Percentiles rank a stretch among this genome's conserved stretches.
Conservation (phyloP, 768 basidiomycete species). For the Trametes meyenii region DNA sequence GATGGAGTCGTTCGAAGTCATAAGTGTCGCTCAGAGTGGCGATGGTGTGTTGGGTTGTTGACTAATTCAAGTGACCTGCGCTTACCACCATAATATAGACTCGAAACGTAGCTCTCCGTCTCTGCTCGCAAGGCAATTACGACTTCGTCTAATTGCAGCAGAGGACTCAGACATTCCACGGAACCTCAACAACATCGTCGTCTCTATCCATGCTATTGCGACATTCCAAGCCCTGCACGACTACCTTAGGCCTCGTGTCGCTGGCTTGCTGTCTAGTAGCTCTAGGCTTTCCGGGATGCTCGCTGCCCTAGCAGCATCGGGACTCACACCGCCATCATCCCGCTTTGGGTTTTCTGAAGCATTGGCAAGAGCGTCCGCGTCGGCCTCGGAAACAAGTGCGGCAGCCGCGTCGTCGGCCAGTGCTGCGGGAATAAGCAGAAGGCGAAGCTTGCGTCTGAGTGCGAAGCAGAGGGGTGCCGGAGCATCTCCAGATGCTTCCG, state of each 20-base stretch:
- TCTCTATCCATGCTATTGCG: constrained; percentile 97
- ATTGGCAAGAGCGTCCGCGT: constrained; percentile 35
- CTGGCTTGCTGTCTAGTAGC: constrained; percentile 63
- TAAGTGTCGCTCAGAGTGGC: constrained; percentile 79
- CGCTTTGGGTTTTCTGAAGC: constrained; percentile 12
- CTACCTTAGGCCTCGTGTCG: constrained; percentile 88
- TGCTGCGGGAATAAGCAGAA: constrained; percentile 47
- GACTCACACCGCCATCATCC: constrained; percentile 58
- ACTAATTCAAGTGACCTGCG: neutral
- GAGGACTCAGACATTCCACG: constrained; percentile 90
- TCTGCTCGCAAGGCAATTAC: constrained; percentile 88
- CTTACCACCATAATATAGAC: constrained; percentile 46
- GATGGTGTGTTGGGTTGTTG: constrained; percentile 59
- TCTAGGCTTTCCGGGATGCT: constrained; percentile 86
- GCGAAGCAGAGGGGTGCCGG: constrained; percentile 52
- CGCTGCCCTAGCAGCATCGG: constrained; percentile 83
- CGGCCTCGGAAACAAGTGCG: constrained; percentile 37
- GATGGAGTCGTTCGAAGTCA: constrained; percentile 95
- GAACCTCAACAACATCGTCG: constrained; percentile 85
- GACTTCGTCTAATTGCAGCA: constrained; percentile 85
- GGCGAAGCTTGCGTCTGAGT: constrained; percentile 83
- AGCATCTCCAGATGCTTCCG: constrained; percentile 21
- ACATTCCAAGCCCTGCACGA: constrained; percentile 97
- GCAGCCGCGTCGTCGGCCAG: constrained; percentile 35
- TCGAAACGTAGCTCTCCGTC: constrained; percentile 91